Conservation (phyloP, 352 stramenopile genomes). For the Phytophthora hybrid region DNA sequence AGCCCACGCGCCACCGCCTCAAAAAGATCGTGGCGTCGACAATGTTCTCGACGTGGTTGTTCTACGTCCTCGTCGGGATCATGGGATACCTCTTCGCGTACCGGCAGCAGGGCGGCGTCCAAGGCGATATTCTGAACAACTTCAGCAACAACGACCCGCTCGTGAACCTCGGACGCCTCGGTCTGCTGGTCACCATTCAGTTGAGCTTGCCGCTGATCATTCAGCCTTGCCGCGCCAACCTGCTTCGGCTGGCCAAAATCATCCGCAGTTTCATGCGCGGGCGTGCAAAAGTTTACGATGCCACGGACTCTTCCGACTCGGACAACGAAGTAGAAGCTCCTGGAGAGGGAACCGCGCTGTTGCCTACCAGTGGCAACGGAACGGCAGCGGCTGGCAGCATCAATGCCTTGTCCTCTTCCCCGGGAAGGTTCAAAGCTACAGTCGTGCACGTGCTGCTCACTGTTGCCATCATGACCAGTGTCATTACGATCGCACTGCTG, state of each 20-base stretch:
- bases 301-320: conserved; percentile 32
- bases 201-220: conserved; percentile 89
- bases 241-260: conserved; percentile 61
- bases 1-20: conserved; percentile 92
- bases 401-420: conserved; percentile 1
- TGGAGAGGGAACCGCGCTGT: conserved; percentile 46
- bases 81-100: conserved; percentile 92
- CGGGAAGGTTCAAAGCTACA: conserved; percentile 26
- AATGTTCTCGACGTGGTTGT: conserved; percentile 93
- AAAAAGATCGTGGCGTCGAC: conserved; percentile 93
- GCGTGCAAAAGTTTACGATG: conserved; percentile 36
- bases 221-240: conserved; percentile 85
- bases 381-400: background rate
- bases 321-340: conserved; percentile 22
- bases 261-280: conserved; percentile 44
- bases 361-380: conserved; percentile 17
- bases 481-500: conserved; percentile 73
- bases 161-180: conserved; percentile 84
- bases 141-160: conserved; percentile 79
- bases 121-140: conserved; percentile 91
- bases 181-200: conserved; percentile 83
- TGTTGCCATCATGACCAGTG: conserved; percentile 65
- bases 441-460: conserved; percentile 74
- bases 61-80: conserved; percentile 96
- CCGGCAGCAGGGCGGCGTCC: conserved; percentile 61